Evolutionary conservation across 345 rosid species (phyloP).

Genomic region (Populus tremula): DNA sequence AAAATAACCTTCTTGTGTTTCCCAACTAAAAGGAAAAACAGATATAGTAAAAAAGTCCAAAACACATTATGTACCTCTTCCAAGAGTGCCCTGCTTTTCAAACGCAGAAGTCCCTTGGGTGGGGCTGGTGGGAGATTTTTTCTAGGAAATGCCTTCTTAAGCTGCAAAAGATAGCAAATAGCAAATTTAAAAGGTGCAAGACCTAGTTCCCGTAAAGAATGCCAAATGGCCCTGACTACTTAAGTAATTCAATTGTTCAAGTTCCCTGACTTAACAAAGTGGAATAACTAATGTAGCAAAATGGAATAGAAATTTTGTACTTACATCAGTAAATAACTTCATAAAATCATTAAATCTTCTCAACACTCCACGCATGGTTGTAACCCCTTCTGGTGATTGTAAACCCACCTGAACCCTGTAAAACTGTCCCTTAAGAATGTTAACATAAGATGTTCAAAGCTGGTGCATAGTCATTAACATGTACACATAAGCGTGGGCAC

Average conservation of each 20-base stretch:
- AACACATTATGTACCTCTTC: slow-evolving; percentile 73
- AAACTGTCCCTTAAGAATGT: slow-evolving; percentile 77
- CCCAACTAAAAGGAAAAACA: background rate
- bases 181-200: slow-evolving; percentile 10
- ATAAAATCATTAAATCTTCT: slow-evolving; percentile 95
- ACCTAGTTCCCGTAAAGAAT: background rate
- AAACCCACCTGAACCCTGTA: slow-evolving; percentile 96
- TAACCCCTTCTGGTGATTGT: slow-evolving; percentile 87
- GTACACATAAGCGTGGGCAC: background rate
- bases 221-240: background rate
- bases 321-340: slow-evolving; percentile 81
- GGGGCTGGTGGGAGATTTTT: slow-evolving; percentile 85
- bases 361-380: slow-evolving; percentile 59
- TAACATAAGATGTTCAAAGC: slow-evolving; percentile 24
- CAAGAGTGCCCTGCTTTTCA: slow-evolving; percentile 83
- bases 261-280: background rate
- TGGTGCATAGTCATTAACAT: background rate
- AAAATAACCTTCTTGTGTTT: too few relatives aligned
- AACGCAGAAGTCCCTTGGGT: slow-evolving; percentile 84
- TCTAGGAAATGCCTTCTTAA: slow-evolving; percentile 71
- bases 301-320: slow-evolving; percentile 20
- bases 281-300: background rate
- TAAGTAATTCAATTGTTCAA: background rate
- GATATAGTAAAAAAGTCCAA: background rate
- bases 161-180: slow-evolving; percentile 47